Conservation (phyloP, 345 rosid genomes). For the Acer saccharum region DNA sequence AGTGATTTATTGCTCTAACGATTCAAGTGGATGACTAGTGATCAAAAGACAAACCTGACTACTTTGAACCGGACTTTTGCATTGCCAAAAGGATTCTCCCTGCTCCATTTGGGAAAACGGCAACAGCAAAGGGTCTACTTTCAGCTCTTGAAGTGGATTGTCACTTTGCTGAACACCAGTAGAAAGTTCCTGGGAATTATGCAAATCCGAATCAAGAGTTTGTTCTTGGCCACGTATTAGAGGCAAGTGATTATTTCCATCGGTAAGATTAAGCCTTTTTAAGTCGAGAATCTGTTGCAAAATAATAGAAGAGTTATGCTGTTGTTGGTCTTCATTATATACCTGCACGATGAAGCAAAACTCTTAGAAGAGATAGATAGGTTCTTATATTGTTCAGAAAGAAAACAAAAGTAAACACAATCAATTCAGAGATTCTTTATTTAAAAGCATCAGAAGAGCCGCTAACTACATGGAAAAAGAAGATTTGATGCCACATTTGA, state of each 20-base stretch:
- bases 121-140: constrained; percentile 40
- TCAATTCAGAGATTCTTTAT: neutral
- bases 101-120: constrained; percentile 50
- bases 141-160: constrained; percentile 35
- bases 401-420: constrained; percentile 4
- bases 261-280: constrained; percentile 56
- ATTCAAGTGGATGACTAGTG: constrained; percentile 15
- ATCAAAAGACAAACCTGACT: constrained; percentile 41
- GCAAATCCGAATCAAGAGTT: constrained; percentile 23
- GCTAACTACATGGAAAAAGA: neutral
- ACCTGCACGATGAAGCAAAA: constrained; percentile 34
- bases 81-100: constrained; percentile 72
- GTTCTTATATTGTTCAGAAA: constrained; percentile 1
- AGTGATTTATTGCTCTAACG: constrained; percentile 1
- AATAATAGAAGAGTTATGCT: constrained; percentile 42
- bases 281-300: constrained; percentile 76
- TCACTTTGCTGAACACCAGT: constrained; percentile 33
- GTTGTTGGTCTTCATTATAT: constrained; percentile 22
- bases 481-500: neutral
- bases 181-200: constrained; percentile 29
- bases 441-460: constrained; percentile 1
- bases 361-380: neutral
- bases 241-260: constrained; percentile 28
- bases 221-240: constrained; percentile 25
- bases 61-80: constrained; percentile 53